A percentile compares a stretch with the other conserved stretches of the same genome.
Conservation (phyloP, 169 alveolate species). For the Eimeria brunetti region DNA sequence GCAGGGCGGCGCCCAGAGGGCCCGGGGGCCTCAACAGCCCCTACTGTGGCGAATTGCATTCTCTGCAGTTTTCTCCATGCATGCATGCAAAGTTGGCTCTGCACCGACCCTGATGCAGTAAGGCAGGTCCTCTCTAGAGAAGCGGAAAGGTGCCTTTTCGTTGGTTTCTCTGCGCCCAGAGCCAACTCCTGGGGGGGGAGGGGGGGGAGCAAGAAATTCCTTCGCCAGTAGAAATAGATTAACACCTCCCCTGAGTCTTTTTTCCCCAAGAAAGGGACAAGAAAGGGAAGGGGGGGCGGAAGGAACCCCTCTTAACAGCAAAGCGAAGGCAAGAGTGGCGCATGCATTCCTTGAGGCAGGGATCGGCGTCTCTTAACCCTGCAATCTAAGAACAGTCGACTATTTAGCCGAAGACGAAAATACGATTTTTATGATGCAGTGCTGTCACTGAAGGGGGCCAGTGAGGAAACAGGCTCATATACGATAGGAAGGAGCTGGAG, state of each 20-base stretch:
- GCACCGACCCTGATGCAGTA: neutral
- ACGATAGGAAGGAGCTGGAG: neutral
- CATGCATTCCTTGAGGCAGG: neutral
- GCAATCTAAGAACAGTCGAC: neutral
- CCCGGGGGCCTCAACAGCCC: neutral
- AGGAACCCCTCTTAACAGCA: neutral
- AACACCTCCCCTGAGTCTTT: neutral
- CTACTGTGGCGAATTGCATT: slow-evolving; percentile 18
- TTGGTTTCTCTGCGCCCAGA: neutral
- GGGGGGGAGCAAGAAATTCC: neutral
- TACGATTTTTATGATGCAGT: neutral
- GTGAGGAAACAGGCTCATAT: neutral
- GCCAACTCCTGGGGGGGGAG: neutral
- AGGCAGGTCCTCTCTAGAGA: neutral
- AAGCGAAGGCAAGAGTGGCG: neutral
- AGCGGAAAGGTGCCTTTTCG: neutral
- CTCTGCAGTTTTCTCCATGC: neutral
- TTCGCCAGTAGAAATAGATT: neutral
- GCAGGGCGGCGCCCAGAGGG: neutral
- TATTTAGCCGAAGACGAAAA: neutral
- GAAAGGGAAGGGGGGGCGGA: neutral
- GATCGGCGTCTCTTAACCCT: neutral
- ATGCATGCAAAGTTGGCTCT: neutral
- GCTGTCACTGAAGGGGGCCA: neutral
- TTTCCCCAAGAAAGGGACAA: neutral